Evolutionary conservation across 2,329 filamentous ascomycete species (phyloP), one percentile per base, ranked within the genome.

Genomic region (Aspergillus phoenicis): DNA sequence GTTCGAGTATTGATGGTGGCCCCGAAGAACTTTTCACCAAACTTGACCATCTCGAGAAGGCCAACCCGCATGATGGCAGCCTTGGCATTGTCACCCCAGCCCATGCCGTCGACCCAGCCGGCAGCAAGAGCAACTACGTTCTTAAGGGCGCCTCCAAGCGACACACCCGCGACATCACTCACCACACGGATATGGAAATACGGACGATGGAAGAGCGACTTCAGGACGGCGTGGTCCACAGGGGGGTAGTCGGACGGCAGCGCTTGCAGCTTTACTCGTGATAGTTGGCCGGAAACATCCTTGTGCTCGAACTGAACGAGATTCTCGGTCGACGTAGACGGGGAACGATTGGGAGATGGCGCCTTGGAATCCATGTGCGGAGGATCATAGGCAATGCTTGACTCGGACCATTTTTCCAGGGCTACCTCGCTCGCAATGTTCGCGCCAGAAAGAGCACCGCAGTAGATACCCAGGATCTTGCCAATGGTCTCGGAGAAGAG

Each of bases 31-130:
- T 90, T 87, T 77, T 93, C 92, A 66, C 94, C 94, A 69, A 99
- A 99, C 74, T 91, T 90, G 71, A 98, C 92, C 89, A 97, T 97
- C 80, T 99, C 95, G 69, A 97, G 84, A 49, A 99, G 86, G 7
- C 95, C 95, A 20, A 98, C 90, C 45, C 95, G 91, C 92, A 99
- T 98, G 62, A 99, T 89, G 49, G 95, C 95, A n/a, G 95, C 93
- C 82, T 99, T 98, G 67, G 94, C 94, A 70, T 98, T 99, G 82
- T 98, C 93, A 72, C 95, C 95, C 94, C 95, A 99, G 66, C 94
- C 94, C 63, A 94, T 87, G 38, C 95, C 95, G 66, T 97, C 92
- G 48, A 98, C 93, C 77, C 96, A 99, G 60, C 95, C 95, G 33
- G 95, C 93, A 5, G 93, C 94, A 17, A 99, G 82, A 5, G 95